Base-by-base conservation (phyloP, 2,329 filamentous ascomycete species). In the Ceratocystis diversiconidia region DNA sequence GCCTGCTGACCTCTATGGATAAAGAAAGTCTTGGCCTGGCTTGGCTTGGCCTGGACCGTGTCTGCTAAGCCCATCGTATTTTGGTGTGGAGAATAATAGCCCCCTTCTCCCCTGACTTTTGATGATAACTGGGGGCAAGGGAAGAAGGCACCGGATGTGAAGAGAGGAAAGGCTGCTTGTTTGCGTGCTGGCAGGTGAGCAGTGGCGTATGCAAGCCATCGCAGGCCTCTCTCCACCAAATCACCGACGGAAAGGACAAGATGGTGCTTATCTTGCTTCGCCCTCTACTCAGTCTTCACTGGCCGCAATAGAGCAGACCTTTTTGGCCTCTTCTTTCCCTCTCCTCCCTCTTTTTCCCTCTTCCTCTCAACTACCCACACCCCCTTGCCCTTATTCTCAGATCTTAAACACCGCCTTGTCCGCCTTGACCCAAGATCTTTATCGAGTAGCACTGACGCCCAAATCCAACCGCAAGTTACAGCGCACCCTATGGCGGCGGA, bases 401-500 rank as follows among this genome's bases (percentile, higher is more conserved):
- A 57, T 57, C 52, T 57, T 32, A 25, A 57, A 8, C n/a, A 25
- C 48, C n/a, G n/a, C 48, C 52, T 57, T 28, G 52, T 10, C n/a
- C 46, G 46, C 46, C 48, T 19, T 50, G 48, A 19, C 52, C 52
- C 52, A 57, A 57, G 52, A 57, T 57, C 52, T 28, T 28, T 52
- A 8, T 28, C 28, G 8, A 32, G 52, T 30, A n/a, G 52, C 52
- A 57, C 52, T 57, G 22, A 57, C 52, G 17, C n/a, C 7, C 28
- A 57, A 52, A 57, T 57, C 52, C 52, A 30, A 15, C 52, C 52
- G 52, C 52, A n/a, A 57, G 52, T 57, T 32, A 17, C 52, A 32
- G 52, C 28, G 52, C 52, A 57, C 52, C 28, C 30, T 30, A 22
- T 8, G 12, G 48, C 19, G 48, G 19, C 36, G 36, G 36, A 41